A percentile compares a stretch with the other conserved stretches of the same genome.
phyloP scores from a whole-genome alignment of 306 rosid genomes.

The Acmispon strigosus region DNA sequence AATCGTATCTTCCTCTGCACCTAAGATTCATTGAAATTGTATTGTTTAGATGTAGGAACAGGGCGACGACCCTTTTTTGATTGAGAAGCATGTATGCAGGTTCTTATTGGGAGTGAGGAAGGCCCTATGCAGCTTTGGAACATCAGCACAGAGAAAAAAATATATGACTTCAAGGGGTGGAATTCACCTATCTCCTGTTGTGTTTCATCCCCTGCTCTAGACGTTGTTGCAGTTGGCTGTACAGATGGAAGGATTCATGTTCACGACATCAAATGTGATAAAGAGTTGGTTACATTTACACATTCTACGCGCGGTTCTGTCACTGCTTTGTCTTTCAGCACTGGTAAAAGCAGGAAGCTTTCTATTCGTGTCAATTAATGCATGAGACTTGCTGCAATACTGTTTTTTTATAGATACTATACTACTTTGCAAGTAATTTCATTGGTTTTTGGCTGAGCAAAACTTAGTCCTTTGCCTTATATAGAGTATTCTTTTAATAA shows the following conservation, averaged over 20 bases:
- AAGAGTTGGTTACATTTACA: constrained; percentile 71
- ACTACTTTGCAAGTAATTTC: not conserved
- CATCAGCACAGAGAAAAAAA: constrained; percentile 68
- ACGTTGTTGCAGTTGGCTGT: constrained; percentile 90
- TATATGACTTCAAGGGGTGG: constrained; percentile 93
- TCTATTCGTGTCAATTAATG: not conserved
- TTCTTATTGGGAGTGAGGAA: constrained; percentile 80
- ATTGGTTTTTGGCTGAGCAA: not conserved
- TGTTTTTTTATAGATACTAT: not conserved
- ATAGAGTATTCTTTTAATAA: not conserved
- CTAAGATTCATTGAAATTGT: not conserved
- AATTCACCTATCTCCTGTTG: constrained; percentile 64
- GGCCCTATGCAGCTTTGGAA: constrained; percentile 95
- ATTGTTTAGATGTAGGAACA: not conserved
- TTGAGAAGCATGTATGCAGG: constrained; percentile 39
- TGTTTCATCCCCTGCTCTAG: constrained; percentile 87
- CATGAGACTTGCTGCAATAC: not conserved
- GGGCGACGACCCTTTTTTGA: not conserved
- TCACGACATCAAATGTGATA: constrained; percentile 72
- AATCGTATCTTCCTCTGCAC: not conserved
- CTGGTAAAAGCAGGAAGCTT: constrained; percentile 39
- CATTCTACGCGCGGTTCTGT: constrained; percentile 91
- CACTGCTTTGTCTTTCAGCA: constrained; percentile 82
- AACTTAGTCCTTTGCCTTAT: not conserved
- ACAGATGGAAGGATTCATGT: constrained; percentile 80